Base-by-base conservation (phyloP, 805 yeast genomes). In the Spathaspora hagerdaliae region DNA sequence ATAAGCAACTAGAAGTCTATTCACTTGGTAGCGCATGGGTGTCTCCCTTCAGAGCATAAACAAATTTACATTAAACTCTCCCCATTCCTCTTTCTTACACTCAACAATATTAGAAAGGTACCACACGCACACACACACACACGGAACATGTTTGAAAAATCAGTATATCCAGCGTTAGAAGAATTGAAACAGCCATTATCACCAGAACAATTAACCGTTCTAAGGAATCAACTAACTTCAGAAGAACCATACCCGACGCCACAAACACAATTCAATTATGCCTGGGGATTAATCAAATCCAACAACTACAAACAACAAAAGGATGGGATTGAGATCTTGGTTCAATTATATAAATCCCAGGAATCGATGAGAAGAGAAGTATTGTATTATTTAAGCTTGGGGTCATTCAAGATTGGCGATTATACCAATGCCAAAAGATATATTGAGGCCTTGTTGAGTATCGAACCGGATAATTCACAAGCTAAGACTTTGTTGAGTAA, bases 241-340 rank as follows among this genome's bases (percentile, higher is more conserved):
- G 98, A 94, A 61, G 83, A 86, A 31, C 96, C 94, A 5, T 71
- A 77, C 35, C 90, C 88, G 0, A 75, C 91, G 0, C 76, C 87
- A 0, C 97, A 90, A 63, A 84, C 97, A 2, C 79, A 82, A 47
- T 94, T 94, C 75, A 94, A 95, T 65, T 87, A 87, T 56, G 96
- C 97, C 0, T 94, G 99, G 99, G 99, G 95, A 3, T 71, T 94
- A 42, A 79, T 95, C 51, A 91, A 89, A 62, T 82, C 96, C 1
- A 60, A 64, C 42, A 73, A 75, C 41, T 71, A 73, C 19, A 75
- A 72, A 35, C 85, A 87, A 50, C 95, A 87, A 58, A 75, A 85
- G 54, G 74, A 84, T 42, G 99, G 98, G 0, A 81, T 94, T 13
- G 82, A 79, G 44, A 73, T 92, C 27, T 71, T 94, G 48, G 78